These are phyloP conservation scores for Colletotrichum magnum DNA, from an alignment of 2,329 filamentous ascomycete genomes.

Conservation along the genomic window DNA sequence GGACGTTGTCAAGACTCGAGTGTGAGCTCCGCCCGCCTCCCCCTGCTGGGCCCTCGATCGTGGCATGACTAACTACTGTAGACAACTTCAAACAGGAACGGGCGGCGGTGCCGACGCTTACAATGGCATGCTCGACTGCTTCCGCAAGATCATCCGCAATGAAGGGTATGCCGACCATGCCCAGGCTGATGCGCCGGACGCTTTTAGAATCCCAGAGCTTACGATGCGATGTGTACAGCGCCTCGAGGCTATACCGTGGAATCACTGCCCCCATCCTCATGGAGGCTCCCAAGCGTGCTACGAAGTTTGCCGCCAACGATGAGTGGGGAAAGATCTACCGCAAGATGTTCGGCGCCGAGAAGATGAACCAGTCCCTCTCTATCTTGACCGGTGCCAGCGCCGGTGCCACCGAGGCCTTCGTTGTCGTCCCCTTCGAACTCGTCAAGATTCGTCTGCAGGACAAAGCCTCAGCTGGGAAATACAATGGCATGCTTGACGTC, in stretches of 20 bases:
- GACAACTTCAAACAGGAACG: constrained; percentile 87
- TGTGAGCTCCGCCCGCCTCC: constrained; percentile 70
- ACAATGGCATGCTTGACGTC: constrained; percentile 85
- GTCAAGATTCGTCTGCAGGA: constrained; percentile 99
- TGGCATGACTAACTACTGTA: constrained; percentile 56
- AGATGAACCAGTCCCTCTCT: constrained; percentile 94
- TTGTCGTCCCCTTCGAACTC: constrained; percentile 97
- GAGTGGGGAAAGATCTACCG: constrained; percentile 98
- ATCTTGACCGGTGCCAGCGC: constrained; percentile 94
- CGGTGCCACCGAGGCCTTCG: constrained; percentile 95
- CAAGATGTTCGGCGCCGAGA: constrained; percentile 83
- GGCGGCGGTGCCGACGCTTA: constrained; percentile 85
- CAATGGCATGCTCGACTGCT: constrained; percentile 98
- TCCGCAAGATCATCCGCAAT: constrained; percentile 95
- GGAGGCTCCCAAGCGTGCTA: constrained; percentile 94
- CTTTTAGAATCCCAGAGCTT: constrained; percentile 18
- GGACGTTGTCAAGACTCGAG: constrained; percentile 98
- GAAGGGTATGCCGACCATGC: constrained; percentile 78
- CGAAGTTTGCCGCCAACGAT: constrained; percentile 99
- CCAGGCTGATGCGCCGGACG: not conserved
- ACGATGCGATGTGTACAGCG: constrained; percentile 61
- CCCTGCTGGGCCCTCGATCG: constrained; percentile 39
- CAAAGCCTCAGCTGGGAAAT: constrained; percentile 90
- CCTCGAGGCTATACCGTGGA: constrained; percentile 93
- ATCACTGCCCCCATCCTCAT: constrained; percentile 97